Evolutionary conservation across 2,329 filamentous ascomycete genomes (phyloP).

Genomic region (Fusarium pseudocircinatum): DNA sequence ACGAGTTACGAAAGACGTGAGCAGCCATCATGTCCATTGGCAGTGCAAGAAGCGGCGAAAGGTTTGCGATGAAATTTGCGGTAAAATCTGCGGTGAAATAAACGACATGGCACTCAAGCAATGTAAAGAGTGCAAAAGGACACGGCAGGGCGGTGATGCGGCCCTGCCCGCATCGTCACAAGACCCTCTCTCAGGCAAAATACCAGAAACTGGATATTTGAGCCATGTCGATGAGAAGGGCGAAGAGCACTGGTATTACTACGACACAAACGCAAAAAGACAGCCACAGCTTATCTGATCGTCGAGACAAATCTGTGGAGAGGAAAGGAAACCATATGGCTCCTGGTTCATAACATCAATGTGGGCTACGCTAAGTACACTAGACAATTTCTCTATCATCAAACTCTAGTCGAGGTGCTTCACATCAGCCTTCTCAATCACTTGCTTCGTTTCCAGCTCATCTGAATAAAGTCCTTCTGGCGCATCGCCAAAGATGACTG

Average conservation of each 20-base stretch:
- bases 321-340: neutral
- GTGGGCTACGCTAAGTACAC: neutral
- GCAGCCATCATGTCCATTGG: neutral
- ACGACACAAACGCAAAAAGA: accelerated
- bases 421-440: slow-evolving; percentile 8
- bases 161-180: accelerated
- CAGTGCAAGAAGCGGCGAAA: accelerated
- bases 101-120: neutral
- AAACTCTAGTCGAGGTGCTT: slow-evolving; percentile 8
- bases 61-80: accelerated
- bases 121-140: accelerated
- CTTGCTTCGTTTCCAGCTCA: neutral
- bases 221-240: neutral
- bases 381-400: accelerated
- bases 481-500: slow-evolving; percentile 10
- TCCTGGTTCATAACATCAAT: neutral
- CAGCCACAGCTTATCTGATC: neutral
- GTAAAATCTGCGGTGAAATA: accelerated
- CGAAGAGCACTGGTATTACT: neutral
- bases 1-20: accelerated
- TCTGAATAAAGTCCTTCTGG: slow-evolving; percentile 11
- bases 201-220: neutral
- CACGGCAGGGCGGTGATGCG: neutral
- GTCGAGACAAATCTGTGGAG: accelerated
- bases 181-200: neutral